Conservation (phyloP, 2,329 filamentous ascomycete species). For the Aureobasidium sp. region DNA sequence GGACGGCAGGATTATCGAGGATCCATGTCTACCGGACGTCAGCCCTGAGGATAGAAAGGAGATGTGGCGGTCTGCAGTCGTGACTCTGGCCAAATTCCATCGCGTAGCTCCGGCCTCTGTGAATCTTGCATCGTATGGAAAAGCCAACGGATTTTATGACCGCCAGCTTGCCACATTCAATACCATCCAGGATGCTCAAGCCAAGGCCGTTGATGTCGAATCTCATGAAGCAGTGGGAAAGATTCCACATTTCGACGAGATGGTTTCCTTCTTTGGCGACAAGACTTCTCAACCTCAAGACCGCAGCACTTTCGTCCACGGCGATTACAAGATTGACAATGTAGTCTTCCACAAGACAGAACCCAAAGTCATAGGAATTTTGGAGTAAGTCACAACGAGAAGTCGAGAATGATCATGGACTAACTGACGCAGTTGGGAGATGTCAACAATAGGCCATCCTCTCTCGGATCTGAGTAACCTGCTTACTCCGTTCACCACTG, state of each 20-base stretch:
- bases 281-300: slow-evolving; percentile 66
- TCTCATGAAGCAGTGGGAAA: slow-evolving; percentile 69
- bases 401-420: not conserved
- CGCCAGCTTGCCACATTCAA: slow-evolving; percentile 80
- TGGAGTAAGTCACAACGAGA: slow-evolving; percentile 48
- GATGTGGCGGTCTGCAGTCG: slow-evolving; percentile 81
- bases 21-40: slow-evolving; percentile 72
- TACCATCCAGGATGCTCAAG: slow-evolving; percentile 72
- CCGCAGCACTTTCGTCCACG: slow-evolving; percentile 74
- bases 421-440: slow-evolving; percentile 62
- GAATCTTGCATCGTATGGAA: slow-evolving; percentile 67
- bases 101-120: slow-evolving; percentile 59
- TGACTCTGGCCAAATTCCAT: slow-evolving; percentile 81
- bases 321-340: slow-evolving; percentile 80
- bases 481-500: slow-evolving; percentile 41
- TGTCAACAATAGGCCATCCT: slow-evolving; percentile 96
- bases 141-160: slow-evolving; percentile 68
- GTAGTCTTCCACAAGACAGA: slow-evolving; percentile 75
- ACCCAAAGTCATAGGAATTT: slow-evolving; percentile 79
- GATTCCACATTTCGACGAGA: slow-evolving; percentile 75
- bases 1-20: slow-evolving; percentile 87
- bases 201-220: slow-evolving; percentile 66
- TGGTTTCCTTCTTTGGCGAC: slow-evolving; percentile 71
- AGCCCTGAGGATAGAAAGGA: slow-evolving; percentile 60
- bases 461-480: slow-evolving; percentile 86